These are phyloP conservation scores for Chiua sp. DNA, from an alignment of 1,284 basidiomycete genomes.

Conservation along the genomic window DNA sequence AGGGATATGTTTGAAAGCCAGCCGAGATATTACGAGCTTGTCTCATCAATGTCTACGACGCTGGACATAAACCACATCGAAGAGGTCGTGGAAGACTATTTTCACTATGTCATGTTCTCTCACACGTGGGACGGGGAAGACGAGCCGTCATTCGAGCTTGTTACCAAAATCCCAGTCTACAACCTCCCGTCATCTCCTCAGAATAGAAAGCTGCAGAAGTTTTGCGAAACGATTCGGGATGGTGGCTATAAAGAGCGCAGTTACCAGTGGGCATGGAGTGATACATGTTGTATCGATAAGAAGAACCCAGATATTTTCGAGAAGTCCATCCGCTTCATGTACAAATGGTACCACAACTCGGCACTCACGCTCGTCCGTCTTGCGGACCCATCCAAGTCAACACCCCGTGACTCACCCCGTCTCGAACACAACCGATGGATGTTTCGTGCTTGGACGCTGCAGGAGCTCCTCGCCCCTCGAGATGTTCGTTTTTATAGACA, in stretches of 20 bases:
- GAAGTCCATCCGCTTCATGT: slow-evolving; percentile 22
- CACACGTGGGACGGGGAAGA: slow-evolving; percentile 17
- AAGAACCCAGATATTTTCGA: neutral
- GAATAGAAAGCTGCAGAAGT: slow-evolving; percentile 18
- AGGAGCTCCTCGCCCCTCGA: slow-evolving; percentile 18
- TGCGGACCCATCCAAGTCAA: slow-evolving; percentile 6
- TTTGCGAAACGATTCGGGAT: slow-evolving; percentile 10
- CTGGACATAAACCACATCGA: slow-evolving; percentile 3
- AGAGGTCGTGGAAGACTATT: slow-evolving; percentile 13
- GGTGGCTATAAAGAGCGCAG: neutral
- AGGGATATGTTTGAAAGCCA: slow-evolving; percentile 6
- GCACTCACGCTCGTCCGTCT: slow-evolving; percentile 21
- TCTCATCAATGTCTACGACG: slow-evolving; percentile 10
- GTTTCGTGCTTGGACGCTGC: slow-evolving; percentile 22
- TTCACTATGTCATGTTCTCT: slow-evolving; percentile 28
- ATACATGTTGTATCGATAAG: slow-evolving; percentile 21
- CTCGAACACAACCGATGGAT: slow-evolving; percentile 23
- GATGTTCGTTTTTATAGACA: slow-evolving; percentile 16
- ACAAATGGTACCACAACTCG: slow-evolving; percentile 24
- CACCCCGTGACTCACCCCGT: neutral
- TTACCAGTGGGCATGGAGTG: slow-evolving; percentile 17
- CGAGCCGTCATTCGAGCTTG: slow-evolving; percentile 13
- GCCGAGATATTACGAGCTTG: slow-evolving; percentile 7
- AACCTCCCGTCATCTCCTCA: neutral
- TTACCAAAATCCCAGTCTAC: slow-evolving; percentile 11